Evolutionary conservation across 768 basidiomycete species (phyloP).

Genomic region (Amanita exitialis): DNA sequence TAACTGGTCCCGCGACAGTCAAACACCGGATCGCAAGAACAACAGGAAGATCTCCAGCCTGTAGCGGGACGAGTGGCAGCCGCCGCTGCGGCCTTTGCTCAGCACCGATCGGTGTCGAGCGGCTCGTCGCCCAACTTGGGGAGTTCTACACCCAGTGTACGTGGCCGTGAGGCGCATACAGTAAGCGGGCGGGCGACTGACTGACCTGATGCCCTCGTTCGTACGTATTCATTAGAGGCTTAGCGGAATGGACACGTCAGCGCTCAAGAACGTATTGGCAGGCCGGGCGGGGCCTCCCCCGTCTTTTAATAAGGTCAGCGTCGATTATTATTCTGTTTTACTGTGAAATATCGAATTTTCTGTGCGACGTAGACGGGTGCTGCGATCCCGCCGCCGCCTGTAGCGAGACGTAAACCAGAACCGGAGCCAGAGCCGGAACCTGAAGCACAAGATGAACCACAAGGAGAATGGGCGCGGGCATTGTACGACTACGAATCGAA

Average conservation of each 20-base stretch:
- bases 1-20: background rate
- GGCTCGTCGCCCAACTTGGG: background rate
- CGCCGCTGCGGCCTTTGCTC: conserved; percentile 2
- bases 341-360: background rate
- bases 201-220: background rate
- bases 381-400: conserved; percentile 14
- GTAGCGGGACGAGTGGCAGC: conserved; percentile 4
- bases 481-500: conserved; percentile 65
- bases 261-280: conserved; percentile 33
- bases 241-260: conserved; percentile 49
- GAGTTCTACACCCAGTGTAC: background rate
- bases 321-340: background rate
- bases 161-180: background rate
- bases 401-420: conserved; percentile 14
- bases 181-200: background rate
- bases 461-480: conserved; percentile 71
- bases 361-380: conserved; percentile 5
- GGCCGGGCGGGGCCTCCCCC: background rate
- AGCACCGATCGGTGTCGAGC: conserved; percentile 15
- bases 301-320: background rate
- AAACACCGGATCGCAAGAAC: background rate
- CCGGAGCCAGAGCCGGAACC: conserved; percentile 23
- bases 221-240: conserved; percentile 32
- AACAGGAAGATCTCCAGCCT: background rate
- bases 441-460: conserved; percentile 23